Base-by-base conservation (phyloP, 1,284 basidiomycete genomes). In the Veloporphyrellus conicus region DNA sequence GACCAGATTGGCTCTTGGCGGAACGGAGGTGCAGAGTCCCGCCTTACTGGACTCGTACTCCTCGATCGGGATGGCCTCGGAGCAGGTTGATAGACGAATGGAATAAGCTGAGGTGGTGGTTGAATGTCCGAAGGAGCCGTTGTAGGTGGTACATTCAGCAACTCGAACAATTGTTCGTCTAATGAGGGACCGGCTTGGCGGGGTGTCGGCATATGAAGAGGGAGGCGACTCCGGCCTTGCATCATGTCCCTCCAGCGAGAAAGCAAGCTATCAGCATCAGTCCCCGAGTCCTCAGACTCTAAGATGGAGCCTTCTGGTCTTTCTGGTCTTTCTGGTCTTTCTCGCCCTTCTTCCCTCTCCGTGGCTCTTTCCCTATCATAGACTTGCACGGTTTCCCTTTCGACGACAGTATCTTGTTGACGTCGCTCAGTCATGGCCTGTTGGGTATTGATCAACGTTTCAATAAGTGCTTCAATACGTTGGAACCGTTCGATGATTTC, bases 161-260 rank as follows among this genome's bases (percentile, higher is more conserved):
- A 71, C n/a, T 82, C 78, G 43, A 80, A 75, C 8, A 87, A 61
- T 47, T 79, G 74, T 46, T 82, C 75, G 11, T 77, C 75, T 32
- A 84, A 68, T 0, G 80, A 76, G 4, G 71, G 74, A 10, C 74
- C 77, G 12, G 72, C 49, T 16, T 64, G 71, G 14, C 63, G 57
- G 4, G 76, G 71, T 1, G 66, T 60, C 8, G 77, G 78, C 48
- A 69, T 67, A 34, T 68, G 67, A 22, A 77, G 61, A 0, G 67
- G 64, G 12, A 63, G 54, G 4, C 59, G 59, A 3, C 61, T 58
- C 6, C 54, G 55, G 8, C 43, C 45, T 35, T 33, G 43, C 10
- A 59, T 4, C 36, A 65, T 49, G 11, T 55, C 52, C 22, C 45
- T 49, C 55, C 59, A 63, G 28, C 54, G 52, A 38, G 56, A 53